Evolutionary conservation across 2,329 filamentous ascomycete species (phyloP).

Genomic region (Amesomyces nigricolor): DNA sequence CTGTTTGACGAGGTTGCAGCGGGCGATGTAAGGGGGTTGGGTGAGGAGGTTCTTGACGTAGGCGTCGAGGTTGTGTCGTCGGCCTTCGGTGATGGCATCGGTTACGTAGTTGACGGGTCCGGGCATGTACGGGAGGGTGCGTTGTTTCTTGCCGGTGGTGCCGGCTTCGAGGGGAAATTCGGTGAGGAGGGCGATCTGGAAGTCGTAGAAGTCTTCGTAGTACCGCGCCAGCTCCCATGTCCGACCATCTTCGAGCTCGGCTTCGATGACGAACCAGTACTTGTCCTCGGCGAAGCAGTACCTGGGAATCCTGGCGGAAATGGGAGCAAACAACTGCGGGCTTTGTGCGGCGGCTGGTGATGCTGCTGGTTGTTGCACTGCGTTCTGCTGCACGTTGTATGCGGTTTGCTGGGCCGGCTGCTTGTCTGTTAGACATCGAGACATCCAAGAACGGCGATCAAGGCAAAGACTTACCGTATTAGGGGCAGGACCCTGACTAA

Average conservation of each 20-base stretch:
- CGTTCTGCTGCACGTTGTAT: constrained; percentile 35
- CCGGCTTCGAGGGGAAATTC: constrained; percentile 91
- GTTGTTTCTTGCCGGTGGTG: constrained; percentile 70
- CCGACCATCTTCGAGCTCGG: constrained; percentile 79
- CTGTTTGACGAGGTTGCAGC: constrained; percentile 76
- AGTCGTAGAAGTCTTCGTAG: constrained; percentile 98
- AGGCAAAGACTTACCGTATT: constrained; percentile 40
- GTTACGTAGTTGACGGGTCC: constrained; percentile 96
- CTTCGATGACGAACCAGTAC: constrained; percentile 98
- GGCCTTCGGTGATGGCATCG: constrained; percentile 91
- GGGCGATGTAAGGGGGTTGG: constrained; percentile 78
- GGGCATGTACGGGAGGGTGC: constrained; percentile 93
- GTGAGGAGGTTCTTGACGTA: constrained; percentile 89
- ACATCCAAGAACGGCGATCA: not conserved
- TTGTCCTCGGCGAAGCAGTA: constrained; percentile 97
- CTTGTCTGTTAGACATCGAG: not conserved
- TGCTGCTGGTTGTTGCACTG: constrained; percentile 30
- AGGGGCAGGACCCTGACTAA: constrained; percentile 44
- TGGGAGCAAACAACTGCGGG: constrained; percentile 63
- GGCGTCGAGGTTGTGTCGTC: constrained; percentile 86
- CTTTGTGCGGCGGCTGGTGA: not conserved
- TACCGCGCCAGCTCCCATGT: constrained; percentile 92
- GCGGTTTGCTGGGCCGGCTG: constrained; percentile 36
- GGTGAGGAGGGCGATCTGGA: constrained; percentile 90
- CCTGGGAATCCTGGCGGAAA: constrained; percentile 78